Percentiles rank a stretch among this genome's conserved stretches.
phyloP scores from a whole-genome alignment of 495 filamentous ascomycete genomes.

The Lasiosphaeria hispida region DNA sequence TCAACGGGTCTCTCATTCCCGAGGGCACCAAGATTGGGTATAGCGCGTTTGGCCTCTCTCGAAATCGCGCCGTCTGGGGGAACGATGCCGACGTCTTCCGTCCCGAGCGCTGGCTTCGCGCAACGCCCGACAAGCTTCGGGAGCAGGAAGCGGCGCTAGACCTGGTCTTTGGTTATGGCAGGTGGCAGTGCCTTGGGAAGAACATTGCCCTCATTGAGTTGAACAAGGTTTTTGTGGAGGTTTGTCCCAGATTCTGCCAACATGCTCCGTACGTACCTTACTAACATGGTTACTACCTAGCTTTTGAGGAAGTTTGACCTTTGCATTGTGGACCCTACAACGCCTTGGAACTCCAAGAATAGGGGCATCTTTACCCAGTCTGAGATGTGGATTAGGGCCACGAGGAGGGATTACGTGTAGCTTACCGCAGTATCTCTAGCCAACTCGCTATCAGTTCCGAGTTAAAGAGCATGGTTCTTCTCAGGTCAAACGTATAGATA shows the following conservation, averaged over 20 bases:
- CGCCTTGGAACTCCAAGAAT: slow-evolving; percentile 13
- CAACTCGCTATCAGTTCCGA: no score
- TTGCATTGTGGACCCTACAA: slow-evolving; percentile 6
- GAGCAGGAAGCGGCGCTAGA: slow-evolving; percentile 29
- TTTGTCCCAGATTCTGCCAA: slow-evolving; percentile 9
- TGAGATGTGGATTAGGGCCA: not conserved
- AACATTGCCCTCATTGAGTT: slow-evolving; percentile 40
- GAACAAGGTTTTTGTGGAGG: slow-evolving; percentile 52
- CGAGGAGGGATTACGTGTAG: no score
- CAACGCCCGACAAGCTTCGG: slow-evolving; percentile 18
- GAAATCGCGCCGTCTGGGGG: slow-evolving; percentile 30
- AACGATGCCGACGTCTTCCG: slow-evolving; percentile 42
- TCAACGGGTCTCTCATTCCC: slow-evolving; percentile 47
- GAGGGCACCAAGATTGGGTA: slow-evolving; percentile 35
- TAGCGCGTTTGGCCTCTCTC: slow-evolving; percentile 32
- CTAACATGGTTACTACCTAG: not conserved
- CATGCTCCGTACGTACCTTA: no score
- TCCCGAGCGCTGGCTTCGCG: slow-evolving; percentile 43
- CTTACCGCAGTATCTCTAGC: no score
- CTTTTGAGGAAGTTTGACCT: slow-evolving; percentile 13
- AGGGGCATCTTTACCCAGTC: slow-evolving; percentile 11
- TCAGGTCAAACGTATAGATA: no score
- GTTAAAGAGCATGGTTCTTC: no score
- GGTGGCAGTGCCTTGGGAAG: slow-evolving; percentile 37
- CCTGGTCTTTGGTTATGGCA: slow-evolving; percentile 30